Conservation (phyloP, 1,139 yeast species). For the Suhomyces bribrorum region DNA sequence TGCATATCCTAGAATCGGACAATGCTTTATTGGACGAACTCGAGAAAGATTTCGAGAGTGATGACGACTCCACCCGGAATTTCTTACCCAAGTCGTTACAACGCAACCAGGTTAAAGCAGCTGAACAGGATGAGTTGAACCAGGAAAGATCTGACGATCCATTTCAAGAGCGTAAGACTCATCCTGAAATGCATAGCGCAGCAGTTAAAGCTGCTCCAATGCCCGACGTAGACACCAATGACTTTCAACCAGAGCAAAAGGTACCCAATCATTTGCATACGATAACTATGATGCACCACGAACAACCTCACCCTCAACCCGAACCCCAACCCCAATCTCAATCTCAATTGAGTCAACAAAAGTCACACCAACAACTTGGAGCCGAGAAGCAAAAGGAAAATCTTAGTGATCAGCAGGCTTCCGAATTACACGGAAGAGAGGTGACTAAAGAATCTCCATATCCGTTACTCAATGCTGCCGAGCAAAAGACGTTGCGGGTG, state of each 20-base stretch:
- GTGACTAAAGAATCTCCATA: constrained; percentile 8
- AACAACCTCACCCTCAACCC: too few species aligned
- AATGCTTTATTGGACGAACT: constrained; percentile 6
- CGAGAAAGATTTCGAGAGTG: neutral
- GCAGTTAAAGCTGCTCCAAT: too few species aligned
- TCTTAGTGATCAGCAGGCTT: neutral
- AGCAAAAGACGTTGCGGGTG: neutral
- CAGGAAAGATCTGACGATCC: neutral
- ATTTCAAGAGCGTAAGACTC: too few species aligned
- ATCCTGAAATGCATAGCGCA: too few species aligned
- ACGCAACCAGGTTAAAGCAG: neutral
- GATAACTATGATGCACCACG: too few species aligned
- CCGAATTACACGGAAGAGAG: neutral
- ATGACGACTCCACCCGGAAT: neutral
- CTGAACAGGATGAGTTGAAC: neutral
- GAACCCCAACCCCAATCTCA: constrained; percentile 13
- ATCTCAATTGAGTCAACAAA: neutral
- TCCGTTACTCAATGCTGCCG: constrained; percentile 12
- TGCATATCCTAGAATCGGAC: constrained; percentile 5
- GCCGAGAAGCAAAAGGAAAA: neutral
- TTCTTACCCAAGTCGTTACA: neutral
- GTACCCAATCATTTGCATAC: too few species aligned
- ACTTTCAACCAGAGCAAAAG: too few species aligned
- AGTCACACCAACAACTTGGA: too few species aligned
- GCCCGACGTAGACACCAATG: too few species aligned